phyloP scores from a whole-genome alignment of 2,329 filamentous ascomycete genomes.

The Chrysoporthe cubensis region DNA sequence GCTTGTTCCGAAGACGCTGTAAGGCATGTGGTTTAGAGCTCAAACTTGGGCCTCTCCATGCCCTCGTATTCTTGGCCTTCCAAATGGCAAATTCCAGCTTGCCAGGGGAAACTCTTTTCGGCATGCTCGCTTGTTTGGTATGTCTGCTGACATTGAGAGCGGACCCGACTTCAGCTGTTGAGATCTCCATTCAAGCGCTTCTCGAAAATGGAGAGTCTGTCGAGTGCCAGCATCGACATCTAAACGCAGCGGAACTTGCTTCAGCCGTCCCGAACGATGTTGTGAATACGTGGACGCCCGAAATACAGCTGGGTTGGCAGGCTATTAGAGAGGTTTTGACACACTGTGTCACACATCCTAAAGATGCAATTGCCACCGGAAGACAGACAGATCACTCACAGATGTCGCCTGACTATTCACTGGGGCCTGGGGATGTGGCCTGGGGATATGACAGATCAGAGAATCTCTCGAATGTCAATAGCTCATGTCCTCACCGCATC shows the following conservation, averaged over 20 bases:
- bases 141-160: conserved; percentile 2
- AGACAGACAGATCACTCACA: neutral
- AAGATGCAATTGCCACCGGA: neutral
- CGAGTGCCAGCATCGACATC: neutral
- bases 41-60: conserved; percentile 4
- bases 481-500: neutral
- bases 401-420: neutral
- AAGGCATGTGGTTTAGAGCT: neutral
- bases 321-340: neutral
- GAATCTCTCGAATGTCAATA: neutral
- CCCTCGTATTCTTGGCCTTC: neutral
- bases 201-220: neutral
- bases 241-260: conserved; percentile 12
- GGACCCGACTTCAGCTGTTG: neutral
- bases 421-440: neutral
- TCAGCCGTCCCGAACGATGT: neutral
- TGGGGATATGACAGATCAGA: neutral
- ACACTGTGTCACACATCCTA: neutral
- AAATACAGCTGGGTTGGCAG: neutral
- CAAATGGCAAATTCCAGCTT: neutral
- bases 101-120: conserved; percentile 10
- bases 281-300: neutral
- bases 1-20: neutral
- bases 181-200: neutral
- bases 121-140: conserved; percentile 11